These are phyloP conservation scores for Ustilago sp. DNA, from an alignment of 1,284 basidiomycete species.

Conservation along the genomic window DNA sequence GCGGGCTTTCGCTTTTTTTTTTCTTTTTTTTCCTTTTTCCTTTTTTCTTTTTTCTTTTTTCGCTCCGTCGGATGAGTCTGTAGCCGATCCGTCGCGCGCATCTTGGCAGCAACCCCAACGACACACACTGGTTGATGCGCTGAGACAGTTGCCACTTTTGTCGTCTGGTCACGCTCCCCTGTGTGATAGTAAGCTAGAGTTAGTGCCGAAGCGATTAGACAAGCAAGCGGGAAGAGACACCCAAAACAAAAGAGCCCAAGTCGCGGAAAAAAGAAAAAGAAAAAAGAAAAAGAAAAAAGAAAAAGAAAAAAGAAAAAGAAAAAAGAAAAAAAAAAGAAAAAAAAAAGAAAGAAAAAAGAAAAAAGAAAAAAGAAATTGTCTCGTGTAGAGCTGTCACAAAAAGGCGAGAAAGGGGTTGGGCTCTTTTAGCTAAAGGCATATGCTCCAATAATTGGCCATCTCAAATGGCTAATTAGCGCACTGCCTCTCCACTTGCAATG, in stretches of 20 bases:
- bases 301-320: no score
- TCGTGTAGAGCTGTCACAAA: conserved; percentile 4
- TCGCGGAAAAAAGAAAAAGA: not conserved
- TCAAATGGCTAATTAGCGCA: no score
- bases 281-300: no score
- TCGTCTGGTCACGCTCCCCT: not conserved
- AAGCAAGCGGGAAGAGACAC: not conserved
- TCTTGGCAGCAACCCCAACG: not conserved
- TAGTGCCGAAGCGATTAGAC: not conserved
- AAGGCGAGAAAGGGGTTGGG: not conserved
- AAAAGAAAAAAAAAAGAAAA: not conserved
- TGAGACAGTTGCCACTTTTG: not conserved
- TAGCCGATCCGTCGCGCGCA: conserved; percentile 1
- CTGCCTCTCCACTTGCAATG: not conserved
- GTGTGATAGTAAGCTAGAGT: not conserved
- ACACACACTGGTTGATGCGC: not conserved
- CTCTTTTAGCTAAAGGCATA: not conserved
- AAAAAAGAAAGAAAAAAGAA: no score
- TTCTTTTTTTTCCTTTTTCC: no score
- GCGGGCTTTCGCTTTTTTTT: no score
- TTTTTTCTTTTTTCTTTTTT: not conserved
- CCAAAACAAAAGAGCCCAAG: not conserved
- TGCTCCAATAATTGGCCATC: not conserved
- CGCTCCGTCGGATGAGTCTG: not conserved
- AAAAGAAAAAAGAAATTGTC: not conserved